Percentiles rank a stretch among this genome's conserved stretches.
phyloP scores from a whole-genome alignment of 306 rosid species.

The Ochetophila trinervis region DNA sequence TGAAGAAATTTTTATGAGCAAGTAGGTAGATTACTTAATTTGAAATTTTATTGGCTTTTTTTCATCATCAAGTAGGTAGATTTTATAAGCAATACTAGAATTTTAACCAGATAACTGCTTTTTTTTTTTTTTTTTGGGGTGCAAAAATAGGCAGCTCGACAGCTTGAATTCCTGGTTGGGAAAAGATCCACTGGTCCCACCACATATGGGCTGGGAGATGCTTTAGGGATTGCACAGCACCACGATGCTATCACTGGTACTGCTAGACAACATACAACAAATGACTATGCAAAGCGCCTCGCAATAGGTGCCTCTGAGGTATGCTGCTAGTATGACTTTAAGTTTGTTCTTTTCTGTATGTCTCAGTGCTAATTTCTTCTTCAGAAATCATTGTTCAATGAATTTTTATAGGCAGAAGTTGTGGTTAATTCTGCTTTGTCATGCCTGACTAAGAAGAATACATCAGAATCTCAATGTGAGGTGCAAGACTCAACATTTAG shows the following conservation, averaged over 20 bases:
- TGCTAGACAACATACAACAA: conserved; percentile 76
- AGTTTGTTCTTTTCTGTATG: neutral
- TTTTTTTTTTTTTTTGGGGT: conserved; percentile 7
- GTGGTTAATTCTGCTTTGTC: conserved; percentile 67
- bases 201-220: conserved; percentile 64
- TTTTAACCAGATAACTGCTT: neutral
- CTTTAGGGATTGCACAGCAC: conserved; percentile 80
- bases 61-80: too few relatives aligned
- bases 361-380: conserved; percentile 1
- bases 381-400: neutral
- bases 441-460: conserved; percentile 41
- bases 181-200: conserved; percentile 29
- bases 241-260: conserved; percentile 89
- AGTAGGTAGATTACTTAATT: too few relatives aligned
- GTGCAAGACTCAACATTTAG: conserved; percentile 33
- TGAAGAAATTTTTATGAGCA: too few relatives aligned
- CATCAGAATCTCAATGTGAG: conserved; percentile 40
- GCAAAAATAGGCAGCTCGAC: conserved; percentile 58
- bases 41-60: too few relatives aligned
- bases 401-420: conserved; percentile 60
- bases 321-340: conserved; percentile 8
- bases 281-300: conserved; percentile 79
- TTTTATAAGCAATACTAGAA: too few relatives aligned
- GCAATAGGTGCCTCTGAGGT: conserved; percentile 76
- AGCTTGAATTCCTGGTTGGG: conserved; percentile 64